A percentile compares a stretch with the other conserved stretches of the same genome.
Evolutionary conservation across 345 rosid species (phyloP).

Genomic region (Brassica nigra): DNA sequence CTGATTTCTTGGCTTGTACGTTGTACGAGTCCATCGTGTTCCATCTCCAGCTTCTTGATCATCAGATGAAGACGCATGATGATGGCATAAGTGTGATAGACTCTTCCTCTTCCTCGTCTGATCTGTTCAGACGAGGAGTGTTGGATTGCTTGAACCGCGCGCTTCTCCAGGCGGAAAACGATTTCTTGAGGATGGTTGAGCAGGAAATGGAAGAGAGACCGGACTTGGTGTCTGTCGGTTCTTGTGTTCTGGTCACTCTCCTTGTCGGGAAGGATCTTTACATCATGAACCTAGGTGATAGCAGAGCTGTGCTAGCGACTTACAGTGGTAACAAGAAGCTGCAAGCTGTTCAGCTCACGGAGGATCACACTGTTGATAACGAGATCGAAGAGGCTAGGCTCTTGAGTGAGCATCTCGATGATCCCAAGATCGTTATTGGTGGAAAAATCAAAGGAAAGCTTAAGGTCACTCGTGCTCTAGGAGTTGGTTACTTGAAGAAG

Average conservation of each 20-base stretch:
- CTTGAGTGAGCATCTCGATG: conserved; percentile 81
- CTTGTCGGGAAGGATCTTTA: conserved; percentile 78
- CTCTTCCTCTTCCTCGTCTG: conserved; percentile 36
- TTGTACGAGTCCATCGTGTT: conserved; percentile 72
- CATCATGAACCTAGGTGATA: conserved; percentile 84
- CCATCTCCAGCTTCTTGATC: conserved; percentile 57
- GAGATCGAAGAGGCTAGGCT: conserved; percentile 67
- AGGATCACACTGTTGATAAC: conserved; percentile 86
- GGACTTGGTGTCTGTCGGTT: conserved; percentile 92
- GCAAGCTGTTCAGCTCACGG: conserved; percentile 85
- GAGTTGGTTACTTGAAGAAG: conserved; percentile 96
- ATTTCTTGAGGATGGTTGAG: conserved; percentile 88
- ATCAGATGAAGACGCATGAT: conserved; percentile 50
- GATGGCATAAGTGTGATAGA: conserved; percentile 36
- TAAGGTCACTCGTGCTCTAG: conserved; percentile 91
- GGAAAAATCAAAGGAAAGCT: conserved; percentile 94
- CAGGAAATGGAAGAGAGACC: conserved; percentile 99
- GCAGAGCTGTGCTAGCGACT: conserved; percentile 89
- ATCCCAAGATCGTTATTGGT: conserved; percentile 58
- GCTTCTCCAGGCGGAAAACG: conserved; percentile 79
- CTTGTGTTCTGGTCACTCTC: conserved; percentile 84
- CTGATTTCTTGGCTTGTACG: conserved; percentile 96
- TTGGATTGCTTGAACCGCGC: conserved; percentile 78
- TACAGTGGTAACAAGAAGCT: conserved; percentile 48
- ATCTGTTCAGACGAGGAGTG: conserved; percentile 64